A percentile compares a stretch with the other conserved stretches of the same genome.
Evolutionary conservation across 2,329 filamentous ascomycete species (phyloP).

Genomic region (Hymenoscyphus repandus): DNA sequence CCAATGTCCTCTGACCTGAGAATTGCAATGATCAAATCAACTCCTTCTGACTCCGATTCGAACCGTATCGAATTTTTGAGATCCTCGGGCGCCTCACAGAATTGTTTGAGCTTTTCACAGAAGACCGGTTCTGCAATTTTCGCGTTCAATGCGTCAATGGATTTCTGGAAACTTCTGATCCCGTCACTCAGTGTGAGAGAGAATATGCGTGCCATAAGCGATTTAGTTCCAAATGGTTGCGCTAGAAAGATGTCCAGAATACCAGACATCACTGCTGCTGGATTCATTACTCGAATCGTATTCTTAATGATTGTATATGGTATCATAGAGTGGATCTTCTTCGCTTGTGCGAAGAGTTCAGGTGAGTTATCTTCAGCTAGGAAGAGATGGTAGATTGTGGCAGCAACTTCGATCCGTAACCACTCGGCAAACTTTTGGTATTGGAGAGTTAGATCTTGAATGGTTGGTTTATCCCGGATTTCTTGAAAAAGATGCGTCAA

Average conservation of each 20-base stretch:
- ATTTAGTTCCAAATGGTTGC: conserved; percentile 86
- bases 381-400: conserved; percentile 95
- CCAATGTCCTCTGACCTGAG: conserved; percentile 72
- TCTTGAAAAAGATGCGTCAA: conserved; percentile 89
- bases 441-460: conserved; percentile 84
- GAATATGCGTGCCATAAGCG: conserved; percentile 90
- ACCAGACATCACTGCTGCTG: conserved; percentile 93
- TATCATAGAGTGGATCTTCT: conserved; percentile 89
- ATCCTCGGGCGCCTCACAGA: conserved; percentile 68
- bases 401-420: conserved; percentile 94
- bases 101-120: conserved; percentile 75
- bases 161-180: conserved; percentile 77
- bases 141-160: conserved; percentile 69
- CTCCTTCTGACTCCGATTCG: conserved; percentile 67
- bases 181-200: conserved; percentile 87
- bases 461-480: conserved; percentile 83
- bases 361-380: conserved; percentile 97
- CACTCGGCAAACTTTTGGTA: conserved; percentile 99
- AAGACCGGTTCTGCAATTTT: conserved; percentile 81
- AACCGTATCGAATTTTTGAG: conserved; percentile 68
- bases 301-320: conserved; percentile 94
- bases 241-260: conserved; percentile 93
- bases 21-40: conserved; percentile 83
- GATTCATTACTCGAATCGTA: conserved; percentile 92
- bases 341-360: conserved; percentile 89